phyloP scores from a whole-genome alignment of 352 stramenopile genomes.

The Globisporangium cystogenes region DNA sequence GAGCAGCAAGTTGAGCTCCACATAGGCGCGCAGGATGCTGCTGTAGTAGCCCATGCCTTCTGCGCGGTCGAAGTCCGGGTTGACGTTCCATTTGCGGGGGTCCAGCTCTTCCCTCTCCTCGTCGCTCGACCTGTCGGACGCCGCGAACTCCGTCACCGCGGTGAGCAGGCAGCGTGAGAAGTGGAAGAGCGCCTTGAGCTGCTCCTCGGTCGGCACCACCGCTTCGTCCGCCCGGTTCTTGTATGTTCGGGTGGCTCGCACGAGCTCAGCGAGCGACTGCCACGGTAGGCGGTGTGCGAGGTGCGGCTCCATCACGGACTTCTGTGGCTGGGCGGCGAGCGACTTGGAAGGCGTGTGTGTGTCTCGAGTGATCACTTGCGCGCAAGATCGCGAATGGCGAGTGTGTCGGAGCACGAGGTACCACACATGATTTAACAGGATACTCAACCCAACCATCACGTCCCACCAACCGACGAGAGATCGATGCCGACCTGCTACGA shows the following conservation, averaged over 20 bases:
- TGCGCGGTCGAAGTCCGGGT: neutral
- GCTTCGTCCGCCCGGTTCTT: neutral
- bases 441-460: too few species aligned
- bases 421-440: too few species aligned
- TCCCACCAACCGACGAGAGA: too few species aligned
- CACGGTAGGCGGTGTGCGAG: slow-evolving; percentile 25
- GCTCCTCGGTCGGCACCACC: neutral
- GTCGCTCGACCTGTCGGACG: slow-evolving; percentile 17
- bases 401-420: too few species aligned
- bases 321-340: too few species aligned
- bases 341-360: too few species aligned
- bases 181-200: slow-evolving; percentile 20
- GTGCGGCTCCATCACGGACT: slow-evolving; percentile 17
- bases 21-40: slow-evolving; percentile 21
- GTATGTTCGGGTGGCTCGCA: slow-evolving; percentile 2
- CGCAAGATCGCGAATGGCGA: too few species aligned
- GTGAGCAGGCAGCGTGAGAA: slow-evolving; percentile 21
- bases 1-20: slow-evolving; percentile 28
- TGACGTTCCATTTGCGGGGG: slow-evolving; percentile 14
- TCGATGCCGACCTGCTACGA: too few species aligned
- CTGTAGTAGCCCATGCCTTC: slow-evolving; percentile 20
- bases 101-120: slow-evolving; percentile 20
- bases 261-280: slow-evolving; percentile 16
- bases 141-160: slow-evolving; percentile 19
- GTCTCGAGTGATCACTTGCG: too few species aligned